Base-by-base conservation (phyloP, 345 rosid genomes). In the Corchorus capsularis region DNA sequence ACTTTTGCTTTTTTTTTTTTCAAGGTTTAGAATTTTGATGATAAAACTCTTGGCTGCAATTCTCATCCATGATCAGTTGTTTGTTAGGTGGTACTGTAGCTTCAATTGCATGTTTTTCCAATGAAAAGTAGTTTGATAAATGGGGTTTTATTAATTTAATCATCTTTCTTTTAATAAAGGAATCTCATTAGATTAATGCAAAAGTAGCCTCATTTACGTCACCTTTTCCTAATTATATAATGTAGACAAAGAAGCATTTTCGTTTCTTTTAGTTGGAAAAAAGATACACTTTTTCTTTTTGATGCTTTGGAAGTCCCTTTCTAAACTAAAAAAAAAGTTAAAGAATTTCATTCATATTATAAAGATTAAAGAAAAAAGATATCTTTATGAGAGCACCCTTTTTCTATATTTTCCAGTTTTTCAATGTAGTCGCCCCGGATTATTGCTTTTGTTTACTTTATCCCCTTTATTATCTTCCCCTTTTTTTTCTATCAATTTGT, bases 251-350 rank as follows among this genome's bases (percentile, higher is more conserved):
- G 78, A 76, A 77, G 85, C 81, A 77, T 80, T 88, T 88, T 84
- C 79, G 11, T 80, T 80, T 73, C 80, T 78, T 57, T 73, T 83
- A 20, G 73, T 77, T 75, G 52, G 77, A 80, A 75, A 83, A 89
- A 77, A 69, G 41, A 37, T 69, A 79, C 79, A 75, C 89, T 86
- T 90, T 88, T 82, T 79, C 80, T 88, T 86, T 82, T 63, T 54
- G 87, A 68, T 82, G 91, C 91, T 87, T 89, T 87, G 27, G 45
- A 87, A 83, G 83, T 78, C 81, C 76, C 88, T 79, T 86, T 86
- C 75, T 17, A 67, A 77, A 75, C 74, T 35, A 78, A 77, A 22
- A 77, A 79, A 60, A 56, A 19, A 12, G 17, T 49, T 63, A 59
- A 64, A 71, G 56, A 55, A 67, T 52, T 71, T 39, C 43, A 39